Evolutionary conservation across 2,329 filamentous ascomycete genomes (phyloP).

Genomic region (Pseudogymnoascus sp.): DNA sequence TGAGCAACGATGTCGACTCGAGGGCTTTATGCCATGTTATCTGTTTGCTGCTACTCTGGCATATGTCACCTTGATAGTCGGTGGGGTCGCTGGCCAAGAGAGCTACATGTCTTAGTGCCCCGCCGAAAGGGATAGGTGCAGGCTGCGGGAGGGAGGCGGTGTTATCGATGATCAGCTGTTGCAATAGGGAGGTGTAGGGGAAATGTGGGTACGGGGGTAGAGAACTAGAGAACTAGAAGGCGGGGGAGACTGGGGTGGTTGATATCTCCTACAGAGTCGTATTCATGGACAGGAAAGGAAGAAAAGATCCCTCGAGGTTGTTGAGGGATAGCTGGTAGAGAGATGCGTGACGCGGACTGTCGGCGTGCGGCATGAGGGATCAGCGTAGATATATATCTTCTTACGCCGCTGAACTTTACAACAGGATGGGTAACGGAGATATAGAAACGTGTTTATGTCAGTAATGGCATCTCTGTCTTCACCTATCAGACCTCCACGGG

Average conservation of each 20-base stretch:
- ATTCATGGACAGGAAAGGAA: not conserved
- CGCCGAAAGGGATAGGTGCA: not conserved
- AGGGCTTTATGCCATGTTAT: conserved; percentile 4
- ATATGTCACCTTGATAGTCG: conserved; percentile 5
- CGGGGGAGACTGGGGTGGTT: not conserved
- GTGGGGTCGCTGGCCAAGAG: conserved; percentile 1
- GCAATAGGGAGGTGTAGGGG: not conserved
- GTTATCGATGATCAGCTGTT: conserved; percentile 1
- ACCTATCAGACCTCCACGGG: not conserved
- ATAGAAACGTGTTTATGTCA: not conserved
- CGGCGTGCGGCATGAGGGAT: not conserved
- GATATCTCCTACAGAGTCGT: not conserved
- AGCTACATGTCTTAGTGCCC: not conserved
- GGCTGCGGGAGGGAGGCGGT: not conserved
- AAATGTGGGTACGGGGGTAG: not conserved
- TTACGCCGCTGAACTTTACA: not conserved
- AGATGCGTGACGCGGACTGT: not conserved
- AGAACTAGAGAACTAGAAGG: not conserved
- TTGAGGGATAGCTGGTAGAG: not conserved
- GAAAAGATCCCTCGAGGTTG: not conserved
- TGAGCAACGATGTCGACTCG: not conserved
- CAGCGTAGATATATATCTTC: not conserved
- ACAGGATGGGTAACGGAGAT: not conserved
- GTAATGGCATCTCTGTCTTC: not conserved
- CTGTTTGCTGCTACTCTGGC: not conserved